phyloP scores from a whole-genome alignment of 2,329 filamentous ascomycete species.

The Calonectria henricotiae region DNA sequence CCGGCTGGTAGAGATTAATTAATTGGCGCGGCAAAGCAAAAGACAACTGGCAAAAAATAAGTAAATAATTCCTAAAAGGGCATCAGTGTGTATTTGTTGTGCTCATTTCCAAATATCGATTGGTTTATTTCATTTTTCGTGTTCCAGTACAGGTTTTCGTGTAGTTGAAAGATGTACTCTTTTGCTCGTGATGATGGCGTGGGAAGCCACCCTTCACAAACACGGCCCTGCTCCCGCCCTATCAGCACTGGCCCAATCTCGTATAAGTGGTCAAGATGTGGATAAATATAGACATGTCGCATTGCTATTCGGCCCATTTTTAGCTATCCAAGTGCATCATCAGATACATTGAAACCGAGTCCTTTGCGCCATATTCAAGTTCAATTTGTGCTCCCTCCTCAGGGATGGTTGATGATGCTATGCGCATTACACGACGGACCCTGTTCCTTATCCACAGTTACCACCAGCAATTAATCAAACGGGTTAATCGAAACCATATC shows the following conservation, averaged over 20 bases:
- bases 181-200: not conserved
- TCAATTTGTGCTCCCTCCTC: conserved; percentile 12
- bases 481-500: conserved; percentile 8
- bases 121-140: not conserved
- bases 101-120: not conserved
- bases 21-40: too few relatives aligned
- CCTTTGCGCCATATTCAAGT: not conserved
- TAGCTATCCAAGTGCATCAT: conserved; percentile 1
- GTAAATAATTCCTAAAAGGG: too few relatives aligned
- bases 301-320: conserved; percentile 14
- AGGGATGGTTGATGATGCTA: not conserved
- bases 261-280: not conserved
- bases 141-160: not conserved
- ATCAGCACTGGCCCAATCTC: conserved; percentile 5
- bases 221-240: not conserved
- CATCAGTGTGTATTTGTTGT: too few relatives aligned
- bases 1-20: not conserved
- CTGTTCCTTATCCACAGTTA: not conserved
- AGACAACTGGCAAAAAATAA: too few relatives aligned
- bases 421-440: conserved; percentile 12
- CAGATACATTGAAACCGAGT: conserved; percentile 12
- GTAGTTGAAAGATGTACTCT: not conserved
- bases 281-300: conserved; percentile 22
- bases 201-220: not conserved
- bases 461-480: conserved; percentile 20